Percentiles rank a stretch among this genome's conserved stretches.
Evolutionary conservation across 1,284 basidiomycete species (phyloP).

Genomic region (Prillingera fragicola): DNA sequence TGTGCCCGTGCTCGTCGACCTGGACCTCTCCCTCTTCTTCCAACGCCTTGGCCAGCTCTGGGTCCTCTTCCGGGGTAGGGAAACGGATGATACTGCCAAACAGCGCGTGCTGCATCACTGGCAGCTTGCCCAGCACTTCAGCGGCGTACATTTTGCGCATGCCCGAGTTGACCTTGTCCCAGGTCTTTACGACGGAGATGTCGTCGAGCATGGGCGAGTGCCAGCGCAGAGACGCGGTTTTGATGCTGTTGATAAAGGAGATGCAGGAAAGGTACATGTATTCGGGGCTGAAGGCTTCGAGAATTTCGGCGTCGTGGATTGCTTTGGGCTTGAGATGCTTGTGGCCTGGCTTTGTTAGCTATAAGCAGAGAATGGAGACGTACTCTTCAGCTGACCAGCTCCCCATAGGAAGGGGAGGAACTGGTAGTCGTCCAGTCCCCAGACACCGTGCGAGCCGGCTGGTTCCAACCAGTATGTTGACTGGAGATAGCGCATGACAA

Average conservation of each 20-base stretch:
- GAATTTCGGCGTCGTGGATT: slow-evolving; percentile 83
- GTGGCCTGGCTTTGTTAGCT: slow-evolving; percentile 57
- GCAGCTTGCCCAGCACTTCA: slow-evolving; percentile 90
- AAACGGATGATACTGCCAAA: slow-evolving; percentile 80
- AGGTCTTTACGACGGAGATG: slow-evolving; percentile 92
- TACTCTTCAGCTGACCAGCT: slow-evolving; percentile 64
- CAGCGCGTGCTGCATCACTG: slow-evolving; percentile 92
- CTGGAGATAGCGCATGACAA: slow-evolving; percentile 84
- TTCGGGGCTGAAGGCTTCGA: slow-evolving; percentile 85
- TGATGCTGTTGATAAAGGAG: slow-evolving; percentile 93
- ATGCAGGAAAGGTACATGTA: slow-evolving; percentile 99
- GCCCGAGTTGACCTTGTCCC: slow-evolving; percentile 95
- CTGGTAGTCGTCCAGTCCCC: slow-evolving; percentile 97
- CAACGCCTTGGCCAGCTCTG: slow-evolving; percentile 41
- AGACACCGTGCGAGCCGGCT: slow-evolving; percentile 95
- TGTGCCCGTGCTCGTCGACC: slow-evolving; percentile 57
- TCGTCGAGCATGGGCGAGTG: slow-evolving; percentile 99
- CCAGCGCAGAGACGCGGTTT: slow-evolving; percentile 92
- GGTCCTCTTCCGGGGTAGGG: slow-evolving; percentile 47
- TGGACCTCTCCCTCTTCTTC: slow-evolving; percentile 49
- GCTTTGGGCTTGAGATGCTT: slow-evolving; percentile 85
- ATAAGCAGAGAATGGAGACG: background rate
- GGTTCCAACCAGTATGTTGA: slow-evolving; percentile 97
- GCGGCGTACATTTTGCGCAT: slow-evolving; percentile 98
- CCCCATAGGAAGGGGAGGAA: slow-evolving; percentile 93